Evolutionary conservation across 1,284 basidiomycete genomes (phyloP), one percentile per base, ranked within the genome.

Genomic region (Mycena citricolor): DNA sequence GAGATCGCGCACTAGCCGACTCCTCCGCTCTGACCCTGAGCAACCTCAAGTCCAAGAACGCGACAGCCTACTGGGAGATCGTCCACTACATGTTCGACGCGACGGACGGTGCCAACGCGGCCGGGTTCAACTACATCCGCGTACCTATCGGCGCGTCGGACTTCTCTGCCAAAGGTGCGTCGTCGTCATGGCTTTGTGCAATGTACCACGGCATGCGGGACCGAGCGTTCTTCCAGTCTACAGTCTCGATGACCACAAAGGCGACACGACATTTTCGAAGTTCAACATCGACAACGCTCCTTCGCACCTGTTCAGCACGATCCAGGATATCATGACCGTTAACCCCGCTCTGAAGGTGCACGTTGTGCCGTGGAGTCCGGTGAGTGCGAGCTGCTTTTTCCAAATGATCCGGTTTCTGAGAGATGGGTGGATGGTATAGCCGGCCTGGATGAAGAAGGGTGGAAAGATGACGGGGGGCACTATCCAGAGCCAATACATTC

Each of bases 111-210:
- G 67, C 65, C n/a, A 64, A 69, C 30, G 65, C 67, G 8, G 76
- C 75, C 35, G 77, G 76, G 0, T 52, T 79, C 25, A 74, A 64
- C 36, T 75, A 74, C 47, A 60, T 79, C 37, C 68, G 77, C 12
- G 58, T 79, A 13, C 67, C 73, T 1, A 61, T 79, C 20, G 77
- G 76, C 11, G 74, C 77, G 7, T 73, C 73, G 5, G 76, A 79
- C 55, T 77, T 79, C 51, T 76, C 76, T 19, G 60, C 67, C 11
- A 60, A 43, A 11, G 40, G 73, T 72, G 45, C 39, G 64, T 51
- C 16, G 13, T 11, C 41, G 28, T 46, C 37, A 24, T 19, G n/a
- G n/a, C n/a, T n/a, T n/a, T n/a, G n/a, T n/a, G n/a, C n/a, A n/a
- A n/a, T n/a, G n/a, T n/a, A n/a, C n/a, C n/a, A n/a, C n/a, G n/a